Conservation (phyloP, 1,139 yeast species). For the Fermentozyma sake region DNA sequence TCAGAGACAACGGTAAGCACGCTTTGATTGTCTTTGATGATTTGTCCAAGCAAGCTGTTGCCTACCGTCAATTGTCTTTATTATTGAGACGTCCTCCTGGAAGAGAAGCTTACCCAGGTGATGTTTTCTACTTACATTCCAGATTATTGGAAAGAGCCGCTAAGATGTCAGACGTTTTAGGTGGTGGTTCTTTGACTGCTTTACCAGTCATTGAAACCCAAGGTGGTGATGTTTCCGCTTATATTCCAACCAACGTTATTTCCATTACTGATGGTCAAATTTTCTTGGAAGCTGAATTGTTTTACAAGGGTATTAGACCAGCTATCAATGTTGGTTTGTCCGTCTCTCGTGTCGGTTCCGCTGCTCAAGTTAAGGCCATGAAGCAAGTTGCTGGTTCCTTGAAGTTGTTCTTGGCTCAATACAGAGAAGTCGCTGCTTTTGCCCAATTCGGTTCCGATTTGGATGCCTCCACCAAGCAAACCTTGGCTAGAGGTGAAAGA, state of each 20-base stretch:
- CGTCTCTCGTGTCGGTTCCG: constrained; percentile 99
- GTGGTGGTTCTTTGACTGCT: constrained; percentile 95
- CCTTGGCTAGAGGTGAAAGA: constrained; percentile 99
- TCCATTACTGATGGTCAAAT: constrained; percentile 97
- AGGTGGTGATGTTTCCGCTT: constrained; percentile 99
- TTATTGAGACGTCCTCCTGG: constrained; percentile 97
- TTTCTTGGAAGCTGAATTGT: constrained; percentile 98
- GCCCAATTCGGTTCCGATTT: constrained; percentile 99
- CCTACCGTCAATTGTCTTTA: constrained; percentile 98
- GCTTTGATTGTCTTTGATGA: constrained; percentile 97
- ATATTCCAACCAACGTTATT: constrained; percentile 95
- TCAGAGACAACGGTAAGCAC: constrained; percentile 99
- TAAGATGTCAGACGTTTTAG: constrained; percentile 85
- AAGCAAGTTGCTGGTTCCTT: constrained; percentile 99
- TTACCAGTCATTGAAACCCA: constrained; percentile 96
- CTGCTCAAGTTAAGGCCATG: constrained; percentile 99
- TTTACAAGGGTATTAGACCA: constrained; percentile 99
- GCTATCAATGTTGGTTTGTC: constrained; percentile 99
- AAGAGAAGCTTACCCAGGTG: constrained; percentile 97
- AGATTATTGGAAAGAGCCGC: constrained; percentile 97
- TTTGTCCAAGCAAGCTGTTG: constrained; percentile 99
- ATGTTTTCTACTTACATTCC: constrained; percentile 93
- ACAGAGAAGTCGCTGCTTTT: constrained; percentile 99
- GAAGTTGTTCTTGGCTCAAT: constrained; percentile 99
- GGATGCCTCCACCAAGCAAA: constrained; percentile 99